Conservation (phyloP, 148 eudicot species). For the Cornus kousa region DNA sequence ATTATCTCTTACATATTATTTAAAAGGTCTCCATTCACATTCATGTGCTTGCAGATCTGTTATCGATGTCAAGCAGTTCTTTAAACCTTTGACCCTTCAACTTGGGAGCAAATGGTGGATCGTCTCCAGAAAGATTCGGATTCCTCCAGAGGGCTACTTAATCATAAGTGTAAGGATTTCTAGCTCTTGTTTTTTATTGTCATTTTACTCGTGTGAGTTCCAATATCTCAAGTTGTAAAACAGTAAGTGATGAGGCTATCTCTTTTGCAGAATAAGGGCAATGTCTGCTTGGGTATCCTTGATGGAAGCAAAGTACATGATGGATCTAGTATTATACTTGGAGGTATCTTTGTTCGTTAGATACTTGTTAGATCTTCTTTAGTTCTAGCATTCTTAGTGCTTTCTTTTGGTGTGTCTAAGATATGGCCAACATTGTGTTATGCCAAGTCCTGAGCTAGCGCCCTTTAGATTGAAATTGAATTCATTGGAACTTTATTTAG, state of each 20-base stretch:
- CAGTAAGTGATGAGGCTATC: background rate
- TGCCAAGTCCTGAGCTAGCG: background rate
- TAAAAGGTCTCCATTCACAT: constrained; percentile 5
- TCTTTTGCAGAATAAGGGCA: constrained; percentile 48
- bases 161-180: constrained; percentile 38
- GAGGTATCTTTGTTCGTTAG: constrained; percentile 36
- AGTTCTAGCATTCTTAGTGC: background rate
- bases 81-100: constrained; percentile 52
- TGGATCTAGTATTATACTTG: constrained; percentile 50
- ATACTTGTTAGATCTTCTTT: background rate
- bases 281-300: constrained; percentile 65
- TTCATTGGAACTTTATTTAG: too few species aligned
- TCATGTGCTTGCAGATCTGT: constrained; percentile 38
- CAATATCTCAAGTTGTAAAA: background rate
- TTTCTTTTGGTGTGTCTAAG: background rate
- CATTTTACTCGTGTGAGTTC: background rate
- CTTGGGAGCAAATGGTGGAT: constrained; percentile 58
- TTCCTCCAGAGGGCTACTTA: constrained; percentile 58
- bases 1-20: background rate
- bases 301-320: constrained; percentile 54
- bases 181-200: background rate
- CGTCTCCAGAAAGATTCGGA: constrained; percentile 36
- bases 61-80: constrained; percentile 38
- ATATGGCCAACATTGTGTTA: too few species aligned
- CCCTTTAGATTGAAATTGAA: too few species aligned